Percentiles rank a stretch among this genome's conserved stretches.
Evolutionary conservation across 2,329 filamentous ascomycete genomes (phyloP).

Genomic region (Camptophora hylomeconis): DNA sequence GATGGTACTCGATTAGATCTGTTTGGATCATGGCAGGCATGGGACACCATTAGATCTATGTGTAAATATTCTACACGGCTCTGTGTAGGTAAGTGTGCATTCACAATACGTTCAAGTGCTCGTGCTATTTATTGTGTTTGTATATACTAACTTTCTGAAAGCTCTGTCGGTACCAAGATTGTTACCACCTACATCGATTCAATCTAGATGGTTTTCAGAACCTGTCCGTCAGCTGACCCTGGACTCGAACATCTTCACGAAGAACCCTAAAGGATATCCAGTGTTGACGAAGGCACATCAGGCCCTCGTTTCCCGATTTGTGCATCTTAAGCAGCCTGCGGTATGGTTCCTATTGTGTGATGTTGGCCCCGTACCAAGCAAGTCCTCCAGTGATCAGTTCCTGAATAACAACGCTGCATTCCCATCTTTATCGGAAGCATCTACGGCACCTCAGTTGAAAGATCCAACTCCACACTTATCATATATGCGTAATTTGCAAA

Average conservation of each 20-base stretch:
- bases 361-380: conserved; percentile 41
- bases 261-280: conserved; percentile 45
- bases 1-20: conserved; percentile 45
- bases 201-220: conserved; percentile 52
- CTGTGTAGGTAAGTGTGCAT: conserved; percentile 60
- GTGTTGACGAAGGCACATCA: conserved; percentile 48
- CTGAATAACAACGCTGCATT: conserved; percentile 1
- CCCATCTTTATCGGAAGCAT: conserved; percentile 61
- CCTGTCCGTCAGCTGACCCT: conserved; percentile 45
- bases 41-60: conserved; percentile 73
- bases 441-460: conserved; percentile 34
- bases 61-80: conserved; percentile 77
- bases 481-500: conserved; percentile 75
- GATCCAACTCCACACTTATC: conserved; percentile 55
- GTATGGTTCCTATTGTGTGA: conserved; percentile 50
- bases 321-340: conserved; percentile 43
- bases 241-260: conserved; percentile 39
- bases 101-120: not conserved
- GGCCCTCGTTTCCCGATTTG: conserved; percentile 41
- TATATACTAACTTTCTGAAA: conserved; percentile 20
- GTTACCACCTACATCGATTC: conserved; percentile 42
- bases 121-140: conserved; percentile 1
- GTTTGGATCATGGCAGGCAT: conserved; percentile 81
- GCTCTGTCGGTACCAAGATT: conserved; percentile 46
- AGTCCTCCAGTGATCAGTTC: conserved; percentile 13